These are phyloP conservation scores for Galerina marginata DNA, from an alignment of 768 basidiomycete genomes.

Conservation along the genomic window DNA sequence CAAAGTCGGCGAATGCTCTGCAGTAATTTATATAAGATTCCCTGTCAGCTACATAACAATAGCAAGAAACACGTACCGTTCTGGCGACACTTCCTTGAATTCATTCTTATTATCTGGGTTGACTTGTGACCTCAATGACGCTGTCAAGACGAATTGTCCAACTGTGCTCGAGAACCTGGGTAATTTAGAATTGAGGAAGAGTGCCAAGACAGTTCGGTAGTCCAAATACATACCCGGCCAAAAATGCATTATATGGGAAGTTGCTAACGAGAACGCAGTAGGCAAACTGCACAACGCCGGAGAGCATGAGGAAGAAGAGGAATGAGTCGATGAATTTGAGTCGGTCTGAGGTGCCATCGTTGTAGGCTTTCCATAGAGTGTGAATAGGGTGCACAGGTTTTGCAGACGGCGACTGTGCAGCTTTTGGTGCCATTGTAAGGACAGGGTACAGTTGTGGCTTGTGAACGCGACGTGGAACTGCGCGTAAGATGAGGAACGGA, in stretches of 20 bases:
- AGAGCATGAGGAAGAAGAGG: constrained; percentile 89
- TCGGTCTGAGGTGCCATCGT: constrained; percentile 74
- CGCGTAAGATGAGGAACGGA: constrained; percentile 20
- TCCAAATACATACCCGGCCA: constrained; percentile 77
- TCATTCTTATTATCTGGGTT: constrained; percentile 82
- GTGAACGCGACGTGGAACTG: constrained; percentile 40
- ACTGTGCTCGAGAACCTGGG: constrained; percentile 88
- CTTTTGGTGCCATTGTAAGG: constrained; percentile 42
- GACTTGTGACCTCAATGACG: constrained; percentile 90
- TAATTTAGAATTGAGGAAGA: not conserved
- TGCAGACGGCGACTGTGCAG: constrained; percentile 31
- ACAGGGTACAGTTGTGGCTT: constrained; percentile 15
- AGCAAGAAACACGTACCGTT: constrained; percentile 63
- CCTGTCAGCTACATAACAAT: not conserved
- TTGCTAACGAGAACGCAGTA: constrained; percentile 92
- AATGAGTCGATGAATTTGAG: constrained; percentile 96
- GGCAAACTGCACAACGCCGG: constrained; percentile 87
- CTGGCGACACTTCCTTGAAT: constrained; percentile 93
- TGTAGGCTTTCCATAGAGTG: constrained; percentile 80
- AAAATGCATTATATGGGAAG: constrained; percentile 97
- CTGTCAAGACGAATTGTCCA: constrained; percentile 95
- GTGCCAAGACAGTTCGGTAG: not conserved
- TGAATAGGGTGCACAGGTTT: constrained; percentile 47
- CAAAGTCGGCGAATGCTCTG: constrained; percentile 98
- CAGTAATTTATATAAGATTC: constrained; percentile 2